Conservation (phyloP, 2,329 filamentous ascomycete species). For the Helotiales sp. region DNA sequence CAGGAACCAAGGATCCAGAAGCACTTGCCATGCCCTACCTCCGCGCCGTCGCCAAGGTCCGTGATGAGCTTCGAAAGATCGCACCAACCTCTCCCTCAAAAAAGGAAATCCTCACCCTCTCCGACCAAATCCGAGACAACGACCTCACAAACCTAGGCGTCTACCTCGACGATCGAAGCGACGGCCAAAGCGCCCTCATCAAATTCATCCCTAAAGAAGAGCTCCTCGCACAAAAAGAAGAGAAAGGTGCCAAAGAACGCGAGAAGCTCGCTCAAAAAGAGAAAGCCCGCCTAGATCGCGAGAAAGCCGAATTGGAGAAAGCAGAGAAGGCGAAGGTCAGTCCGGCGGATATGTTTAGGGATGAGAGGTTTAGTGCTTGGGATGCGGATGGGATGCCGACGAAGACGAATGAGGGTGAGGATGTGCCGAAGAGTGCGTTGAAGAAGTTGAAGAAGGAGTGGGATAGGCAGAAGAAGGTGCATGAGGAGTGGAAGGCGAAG, state of each 20-base stretch:
- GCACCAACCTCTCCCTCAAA: conserved; percentile 58
- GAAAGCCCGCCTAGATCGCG: conserved; percentile 52
- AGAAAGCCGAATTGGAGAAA: conserved; percentile 58
- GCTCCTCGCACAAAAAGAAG: conserved; percentile 61
- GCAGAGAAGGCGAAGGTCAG: conserved; percentile 61
- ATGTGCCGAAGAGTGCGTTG: conserved; percentile 76
- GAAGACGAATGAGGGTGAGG: conserved; percentile 76
- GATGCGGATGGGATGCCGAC: conserved; percentile 82
- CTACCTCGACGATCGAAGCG: conserved; percentile 83
- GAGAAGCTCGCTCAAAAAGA: conserved; percentile 66
- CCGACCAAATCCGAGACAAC: conserved; percentile 79
- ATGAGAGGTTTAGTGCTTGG: conserved; percentile 73
- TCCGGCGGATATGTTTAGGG: conserved; percentile 62
- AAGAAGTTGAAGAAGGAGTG: conserved; percentile 91
- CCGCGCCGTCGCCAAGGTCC: conserved; percentile 58
- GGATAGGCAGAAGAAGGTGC: conserved; percentile 86
- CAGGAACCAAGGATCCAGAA: conserved; percentile 57
- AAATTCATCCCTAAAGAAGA: conserved; percentile 61
- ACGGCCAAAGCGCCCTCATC: conserved; percentile 72
- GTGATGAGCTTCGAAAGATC: conserved; percentile 66
- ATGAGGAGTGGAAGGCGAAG: conserved; percentile 62
- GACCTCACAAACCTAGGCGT: conserved; percentile 83
- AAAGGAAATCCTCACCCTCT: conserved; percentile 76
- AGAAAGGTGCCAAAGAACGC: conserved; percentile 64
- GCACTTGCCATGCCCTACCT: conserved; percentile 61